Evolutionary conservation across 495 filamentous ascomycete species (phyloP).

Genomic region (Lophiostoma macrostomum): DNA sequence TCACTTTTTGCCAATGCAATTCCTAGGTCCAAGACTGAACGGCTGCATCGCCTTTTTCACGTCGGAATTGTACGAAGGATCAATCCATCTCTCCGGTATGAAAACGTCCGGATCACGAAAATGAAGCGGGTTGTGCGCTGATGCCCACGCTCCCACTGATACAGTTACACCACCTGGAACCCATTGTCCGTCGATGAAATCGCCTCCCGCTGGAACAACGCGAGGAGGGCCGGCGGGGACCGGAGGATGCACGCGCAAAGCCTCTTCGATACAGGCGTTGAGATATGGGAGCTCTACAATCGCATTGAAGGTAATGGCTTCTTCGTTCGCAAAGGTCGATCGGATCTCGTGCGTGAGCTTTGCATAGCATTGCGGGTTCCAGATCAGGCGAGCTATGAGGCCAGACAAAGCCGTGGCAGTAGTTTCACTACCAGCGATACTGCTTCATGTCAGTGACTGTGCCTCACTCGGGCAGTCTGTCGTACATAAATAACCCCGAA

Average conservation of each 20-base stretch:
- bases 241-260: conserved; percentile 20
- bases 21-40: conserved; percentile 21
- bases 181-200: conserved; percentile 14
- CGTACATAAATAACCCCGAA: conserved; percentile 19
- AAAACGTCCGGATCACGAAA: conserved; percentile 25
- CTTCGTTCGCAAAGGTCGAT: conserved; percentile 12
- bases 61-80: conserved; percentile 7
- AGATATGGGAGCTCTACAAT: conserved; percentile 20
- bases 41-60: conserved; percentile 17
- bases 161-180: conserved; percentile 24
- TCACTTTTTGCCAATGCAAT: conserved; percentile 21
- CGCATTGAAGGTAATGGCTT: conserved; percentile 14
- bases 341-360: conserved; percentile 21
- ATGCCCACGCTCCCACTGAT: conserved; percentile 11
- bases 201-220: conserved; percentile 8
- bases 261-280: conserved; percentile 26
- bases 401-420: conserved; percentile 14
- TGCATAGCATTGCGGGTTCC: conserved; percentile 13
- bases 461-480: too few relatives aligned
- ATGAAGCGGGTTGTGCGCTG: conserved; percentile 6
- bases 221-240: conserved; percentile 14
- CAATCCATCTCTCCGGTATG: conserved; percentile 26
- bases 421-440: conserved; percentile 31
- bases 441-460: too few relatives aligned
- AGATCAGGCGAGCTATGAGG: conserved; percentile 15